Conservation (phyloP, 805 yeast species). For the Kodamaea restingae region DNA sequence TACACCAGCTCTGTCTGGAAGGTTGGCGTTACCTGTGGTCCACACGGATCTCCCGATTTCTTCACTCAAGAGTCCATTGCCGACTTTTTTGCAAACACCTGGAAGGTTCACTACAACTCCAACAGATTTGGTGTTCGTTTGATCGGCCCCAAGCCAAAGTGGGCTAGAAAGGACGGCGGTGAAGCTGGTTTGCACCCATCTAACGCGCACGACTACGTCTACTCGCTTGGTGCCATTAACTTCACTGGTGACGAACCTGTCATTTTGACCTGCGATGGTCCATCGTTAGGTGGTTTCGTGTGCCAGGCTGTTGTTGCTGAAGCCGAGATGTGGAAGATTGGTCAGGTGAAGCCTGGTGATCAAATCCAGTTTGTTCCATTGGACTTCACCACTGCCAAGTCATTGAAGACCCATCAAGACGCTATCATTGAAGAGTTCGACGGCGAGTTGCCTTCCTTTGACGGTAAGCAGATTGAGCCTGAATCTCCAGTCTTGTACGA, state of each 20-base stretch:
- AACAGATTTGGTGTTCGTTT: constrained; percentile 94
- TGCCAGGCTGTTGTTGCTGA: constrained; percentile 95
- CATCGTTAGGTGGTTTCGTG: constrained; percentile 95
- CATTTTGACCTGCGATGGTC: constrained; percentile 94
- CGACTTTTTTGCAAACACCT: constrained; percentile 69
- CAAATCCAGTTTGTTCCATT: constrained; percentile 75
- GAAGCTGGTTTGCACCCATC: constrained; percentile 98
- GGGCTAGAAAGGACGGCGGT: constrained; percentile 97
- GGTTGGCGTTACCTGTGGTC: constrained; percentile 94
- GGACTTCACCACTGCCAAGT: constrained; percentile 61
- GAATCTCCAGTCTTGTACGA: constrained; percentile 69
- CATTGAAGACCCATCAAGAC: constrained; percentile 61
- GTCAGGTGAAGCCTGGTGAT: constrained; percentile 97
- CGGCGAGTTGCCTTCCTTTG: constrained; percentile 39
- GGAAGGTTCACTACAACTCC: constrained; percentile 97
- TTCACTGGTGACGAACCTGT: constrained; percentile 99
- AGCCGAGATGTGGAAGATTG: constrained; percentile 97
- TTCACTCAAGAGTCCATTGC: constrained; percentile 71
- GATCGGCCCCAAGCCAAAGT: constrained; percentile 91
- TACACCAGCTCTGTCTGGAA: constrained; percentile 59
- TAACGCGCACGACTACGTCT: constrained; percentile 97
- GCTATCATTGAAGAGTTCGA: constrained; percentile 41
- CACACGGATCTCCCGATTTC: constrained; percentile 97
- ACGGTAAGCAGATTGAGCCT: constrained; percentile 29
- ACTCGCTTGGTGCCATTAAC: constrained; percentile 93